Evolutionary conservation across 441 rosid species (phyloP), one percentile per base, ranked within the genome.

Genomic region (Jatropha multifida): DNA sequence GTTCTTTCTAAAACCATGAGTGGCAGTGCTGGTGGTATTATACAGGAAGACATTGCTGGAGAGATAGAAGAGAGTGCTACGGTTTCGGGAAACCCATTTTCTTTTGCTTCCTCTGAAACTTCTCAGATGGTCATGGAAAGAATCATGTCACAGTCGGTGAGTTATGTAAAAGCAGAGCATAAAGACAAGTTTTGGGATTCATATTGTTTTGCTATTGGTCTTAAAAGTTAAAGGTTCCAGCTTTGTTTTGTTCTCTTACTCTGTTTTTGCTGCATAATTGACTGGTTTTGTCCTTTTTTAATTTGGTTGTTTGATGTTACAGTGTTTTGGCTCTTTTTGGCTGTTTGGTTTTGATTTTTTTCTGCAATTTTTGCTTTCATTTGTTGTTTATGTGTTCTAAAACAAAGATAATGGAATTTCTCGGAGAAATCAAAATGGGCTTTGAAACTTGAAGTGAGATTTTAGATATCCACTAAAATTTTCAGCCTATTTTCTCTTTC

Each of bases 111-210:
- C 48, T 90, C 93, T 1, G 98, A 92, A 75, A 93, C 99, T 68
- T 95, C 96, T 23, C 99, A 88, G 85, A 90, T 93, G 96, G 87
- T 95, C 75, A 88, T 95, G 90, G 99, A 95, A 15, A 89, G 98
- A 65, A 95, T 95, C 85, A 85, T 95, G 94, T 93, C 96, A 54
- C 98, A 93, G 83, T 93, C 98, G 90, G 99, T 95, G 79, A 90
- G 97, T 82, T 13, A 44, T 1, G 1, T 26, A 46, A 44, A 37
- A 15, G 14, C 15, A 15, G 14, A 54, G 32, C 20, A 41, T 51
- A 40, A 54, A 64, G 64, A 65, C 71, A 76, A 69, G 51, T 18
- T 32, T 54, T 63, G 44, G 23, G 69, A 60, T 42, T 74, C 59
- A 37, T n/a, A 12, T n/a, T 41, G 15, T 64, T 51, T 42, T 2